Evolutionary conservation across 495 filamentous ascomycete species (phyloP).

Genomic region (Parathielavia appendiculata): DNA sequence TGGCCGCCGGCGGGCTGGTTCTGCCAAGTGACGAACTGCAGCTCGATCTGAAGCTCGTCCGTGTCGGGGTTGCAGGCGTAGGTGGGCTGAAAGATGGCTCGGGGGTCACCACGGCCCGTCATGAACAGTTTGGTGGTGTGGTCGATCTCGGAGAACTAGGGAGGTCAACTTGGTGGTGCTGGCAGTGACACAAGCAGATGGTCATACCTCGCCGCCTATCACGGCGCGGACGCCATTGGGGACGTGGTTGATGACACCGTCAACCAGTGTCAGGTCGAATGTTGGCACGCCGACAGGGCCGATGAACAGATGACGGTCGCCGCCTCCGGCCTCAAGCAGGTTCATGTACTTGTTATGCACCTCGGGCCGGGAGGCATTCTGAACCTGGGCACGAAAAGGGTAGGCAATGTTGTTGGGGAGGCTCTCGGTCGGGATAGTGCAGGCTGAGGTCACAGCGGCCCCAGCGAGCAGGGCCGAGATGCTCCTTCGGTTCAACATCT

Average conservation of each 20-base stretch:
- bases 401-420: slow-evolving; percentile 39
- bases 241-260: slow-evolving; percentile 39
- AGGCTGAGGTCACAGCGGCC: slow-evolving; percentile 32
- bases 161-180: not conserved
- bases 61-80: slow-evolving; percentile 50
- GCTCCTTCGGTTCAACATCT: slow-evolving; percentile 20
- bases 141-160: slow-evolving; percentile 46
- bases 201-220: slow-evolving; percentile 43
- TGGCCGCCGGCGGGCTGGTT: slow-evolving; percentile 35
- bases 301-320: slow-evolving; percentile 48
- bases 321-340: slow-evolving; percentile 44
- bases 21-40: slow-evolving; percentile 35
- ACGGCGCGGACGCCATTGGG: slow-evolving; percentile 36
- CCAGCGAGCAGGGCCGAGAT: slow-evolving; percentile 29
- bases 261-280: slow-evolving; percentile 42
- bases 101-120: slow-evolving; percentile 46
- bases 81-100: slow-evolving; percentile 44
- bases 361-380: slow-evolving; percentile 44
- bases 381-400: slow-evolving; percentile 44
- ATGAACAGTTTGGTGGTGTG: slow-evolving; percentile 55
- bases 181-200: not conserved
- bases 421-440: slow-evolving; percentile 35
- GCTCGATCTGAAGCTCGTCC: slow-evolving; percentile 41
- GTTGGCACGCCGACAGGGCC: slow-evolving; percentile 44
- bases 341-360: slow-evolving; percentile 50